Evolutionary conservation across 139 green algal species (phyloP).

Genomic region (Auxenochlorella protothecoides): DNA sequence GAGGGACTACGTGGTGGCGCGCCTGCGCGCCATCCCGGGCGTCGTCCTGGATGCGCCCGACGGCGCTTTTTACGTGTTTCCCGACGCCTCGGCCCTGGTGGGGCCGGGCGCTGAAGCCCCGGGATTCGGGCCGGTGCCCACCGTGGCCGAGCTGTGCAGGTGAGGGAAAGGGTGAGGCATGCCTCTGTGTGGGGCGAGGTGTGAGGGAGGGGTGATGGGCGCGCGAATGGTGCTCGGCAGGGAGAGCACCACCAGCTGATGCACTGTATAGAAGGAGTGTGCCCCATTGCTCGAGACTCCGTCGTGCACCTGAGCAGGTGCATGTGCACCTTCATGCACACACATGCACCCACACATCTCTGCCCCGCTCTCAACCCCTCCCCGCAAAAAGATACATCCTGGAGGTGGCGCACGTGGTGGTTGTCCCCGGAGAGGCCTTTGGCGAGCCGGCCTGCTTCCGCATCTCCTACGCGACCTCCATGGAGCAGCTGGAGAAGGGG

Average conservation of each 20-base stretch:
- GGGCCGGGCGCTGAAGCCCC: conserved; percentile 39
- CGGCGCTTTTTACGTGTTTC: conserved; percentile 94
- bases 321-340: too few species aligned
- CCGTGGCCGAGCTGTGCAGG: conserved; percentile 79
- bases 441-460: conserved; percentile 75
- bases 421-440: conserved; percentile 93
- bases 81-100: conserved; percentile 72
- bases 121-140: conserved; percentile 62
- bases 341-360: too few species aligned
- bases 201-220: too few species aligned
- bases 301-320: too few species aligned
- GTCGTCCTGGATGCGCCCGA: conserved; percentile 53
- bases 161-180: conserved; percentile 10
- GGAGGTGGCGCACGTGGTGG: conserved; percentile 61
- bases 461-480: conserved; percentile 85
- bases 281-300: too few species aligned
- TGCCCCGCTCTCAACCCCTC: too few species aligned
- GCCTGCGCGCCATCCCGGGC: conserved; percentile 60
- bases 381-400: conserved; percentile 31
- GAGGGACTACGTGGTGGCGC: conserved; percentile 52
- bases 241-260: too few species aligned
- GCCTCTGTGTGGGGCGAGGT: too few species aligned
- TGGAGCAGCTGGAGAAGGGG: conserved; percentile 66
- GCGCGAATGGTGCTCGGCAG: too few species aligned
- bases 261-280: too few species aligned